Base-by-base conservation (phyloP, 805 yeast species). In the Wickerhamomyces queroliae region DNA sequence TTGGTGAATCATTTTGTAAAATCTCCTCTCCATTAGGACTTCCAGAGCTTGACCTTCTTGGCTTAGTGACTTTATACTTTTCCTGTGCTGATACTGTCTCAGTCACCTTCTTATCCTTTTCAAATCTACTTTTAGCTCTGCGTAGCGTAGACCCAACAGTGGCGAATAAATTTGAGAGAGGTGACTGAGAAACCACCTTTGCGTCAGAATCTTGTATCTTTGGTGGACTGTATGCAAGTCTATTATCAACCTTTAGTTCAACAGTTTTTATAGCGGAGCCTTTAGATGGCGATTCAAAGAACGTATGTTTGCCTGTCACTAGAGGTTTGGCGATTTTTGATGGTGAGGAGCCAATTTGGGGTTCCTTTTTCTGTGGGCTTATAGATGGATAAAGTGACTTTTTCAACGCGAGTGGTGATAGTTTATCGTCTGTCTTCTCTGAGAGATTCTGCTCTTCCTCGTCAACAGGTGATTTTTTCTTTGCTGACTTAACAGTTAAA, bases 401-500 rank as follows among this genome's bases (percentile, higher is more conserved):
- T 23, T 8, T 37, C 35, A n/a, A 41, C 7, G 6, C 35, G 37
- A 30, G 40, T 27, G 38, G 44, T 13, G n/a, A 38, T n/a, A 13
- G 29, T 30, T 36, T 43, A 40, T 9, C 34, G 11, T 20, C 38
- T 41, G 25, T 33, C 42, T 9, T 40, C 46, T 10, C n/a, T n/a
- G n/a, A n/a, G n/a, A n/a, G n/a, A n/a, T n/a, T 52, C 36, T 41
- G 41, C 33, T 47, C 42, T 11, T 38, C 33, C n/a, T 42, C 25
- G 1, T 30, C 39, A 12, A 37, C 38, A 9, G 31, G 31, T 28
- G 3, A 12, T 9, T 21, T 22, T 39, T 51, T 53, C 37, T 52
- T 50, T 2, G 49, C 46, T 9, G 59, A 50, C 34, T 58, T 57
- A 11, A 56, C 51, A 1, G 56, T 53, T 22, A 59, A 37, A 2